Conservation (phyloP, 2,329 filamentous ascomycete genomes). For the Penicillium rolfsii region DNA sequence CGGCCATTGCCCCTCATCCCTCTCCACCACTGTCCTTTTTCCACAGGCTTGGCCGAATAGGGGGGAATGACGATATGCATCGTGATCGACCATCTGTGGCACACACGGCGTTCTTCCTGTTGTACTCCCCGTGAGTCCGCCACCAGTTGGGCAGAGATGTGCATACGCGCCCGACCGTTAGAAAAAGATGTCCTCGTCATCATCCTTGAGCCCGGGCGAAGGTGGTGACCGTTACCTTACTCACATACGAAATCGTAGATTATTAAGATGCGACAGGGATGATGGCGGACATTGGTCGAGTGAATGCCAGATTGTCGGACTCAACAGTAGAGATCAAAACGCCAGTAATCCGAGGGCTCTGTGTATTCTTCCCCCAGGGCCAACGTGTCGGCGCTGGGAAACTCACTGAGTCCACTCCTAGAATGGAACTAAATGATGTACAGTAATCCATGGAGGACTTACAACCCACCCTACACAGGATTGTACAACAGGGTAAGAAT, state of each 20-base stretch:
- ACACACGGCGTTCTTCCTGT: conserved; percentile 13
- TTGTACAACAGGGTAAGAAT: conserved; percentile 9
- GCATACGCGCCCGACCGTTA: conserved; percentile 18
- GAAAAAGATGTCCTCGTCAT: conserved; percentile 15
- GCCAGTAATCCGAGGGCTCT: conserved; percentile 30
- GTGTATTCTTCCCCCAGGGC: conserved; percentile 34
- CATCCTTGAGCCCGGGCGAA: not conserved
- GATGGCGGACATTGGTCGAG: conserved; percentile 19
- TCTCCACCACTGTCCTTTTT: conserved; percentile 2
- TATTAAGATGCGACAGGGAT: conserved; percentile 16
- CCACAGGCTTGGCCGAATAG: conserved; percentile 18
- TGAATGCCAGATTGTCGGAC: conserved; percentile 10
- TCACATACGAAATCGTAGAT: not conserved
- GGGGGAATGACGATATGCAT: conserved; percentile 28
- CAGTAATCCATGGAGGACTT: not conserved
- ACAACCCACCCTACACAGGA: not conserved
- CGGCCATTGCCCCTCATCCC: conserved; percentile 1
- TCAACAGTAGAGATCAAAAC: conserved; percentile 23
- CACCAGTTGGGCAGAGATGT: conserved; percentile 19
- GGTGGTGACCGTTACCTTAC: not conserved
- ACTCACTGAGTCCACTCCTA: not conserved
- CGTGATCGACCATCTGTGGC: conserved; percentile 28
- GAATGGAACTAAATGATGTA: not conserved
- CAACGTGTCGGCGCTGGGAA: conserved; percentile 29
- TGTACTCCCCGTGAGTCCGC: conserved; percentile 7